Percentiles rank a stretch among this genome's conserved stretches.
Evolutionary conservation across 2,329 filamentous ascomycete species (phyloP).

Genomic region (Plenodomus tracheiphilus): DNA sequence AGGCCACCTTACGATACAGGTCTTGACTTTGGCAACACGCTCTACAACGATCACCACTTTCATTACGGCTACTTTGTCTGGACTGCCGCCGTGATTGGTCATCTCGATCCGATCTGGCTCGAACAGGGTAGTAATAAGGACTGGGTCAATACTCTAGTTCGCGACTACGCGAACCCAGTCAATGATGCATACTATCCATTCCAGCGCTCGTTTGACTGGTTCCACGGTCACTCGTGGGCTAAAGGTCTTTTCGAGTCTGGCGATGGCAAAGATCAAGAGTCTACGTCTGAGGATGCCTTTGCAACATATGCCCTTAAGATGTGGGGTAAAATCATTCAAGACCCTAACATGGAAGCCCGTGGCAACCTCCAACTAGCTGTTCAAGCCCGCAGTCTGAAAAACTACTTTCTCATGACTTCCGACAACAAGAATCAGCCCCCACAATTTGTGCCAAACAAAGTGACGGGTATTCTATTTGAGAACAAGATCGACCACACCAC

Average conservation of each 20-base stretch:
- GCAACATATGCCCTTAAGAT: slow-evolving; percentile 88
- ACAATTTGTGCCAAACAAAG: slow-evolving; percentile 81
- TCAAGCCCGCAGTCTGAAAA: slow-evolving; percentile 70
- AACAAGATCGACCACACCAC: slow-evolving; percentile 94
- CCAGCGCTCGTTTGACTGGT: slow-evolving; percentile 80
- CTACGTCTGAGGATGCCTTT: slow-evolving; percentile 90
- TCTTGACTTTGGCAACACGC: slow-evolving; percentile 87
- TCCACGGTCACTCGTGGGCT: slow-evolving; percentile 89
- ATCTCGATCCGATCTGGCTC: slow-evolving; percentile 79
- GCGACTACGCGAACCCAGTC: slow-evolving; percentile 79
- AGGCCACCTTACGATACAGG: slow-evolving; percentile 57
- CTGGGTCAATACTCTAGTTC: slow-evolving; percentile 81
- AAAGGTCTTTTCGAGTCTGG: slow-evolving; percentile 73
- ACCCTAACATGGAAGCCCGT: slow-evolving; percentile 78
- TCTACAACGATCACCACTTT: slow-evolving; percentile 74
- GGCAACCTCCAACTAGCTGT: slow-evolving; percentile 82
- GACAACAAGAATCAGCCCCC: slow-evolving; percentile 74
- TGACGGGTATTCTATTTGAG: slow-evolving; percentile 77
- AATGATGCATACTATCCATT: slow-evolving; percentile 76
- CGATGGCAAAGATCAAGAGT: slow-evolving; percentile 88
- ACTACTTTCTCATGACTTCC: slow-evolving; percentile 81
- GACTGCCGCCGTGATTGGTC: slow-evolving; percentile 80
- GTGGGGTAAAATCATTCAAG: slow-evolving; percentile 80
- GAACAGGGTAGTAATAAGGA: slow-evolving; percentile 64
- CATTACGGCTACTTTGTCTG: slow-evolving; percentile 87